Conservation (phyloP, 169 alveolate genomes). For the Theileria annulata region DNA sequence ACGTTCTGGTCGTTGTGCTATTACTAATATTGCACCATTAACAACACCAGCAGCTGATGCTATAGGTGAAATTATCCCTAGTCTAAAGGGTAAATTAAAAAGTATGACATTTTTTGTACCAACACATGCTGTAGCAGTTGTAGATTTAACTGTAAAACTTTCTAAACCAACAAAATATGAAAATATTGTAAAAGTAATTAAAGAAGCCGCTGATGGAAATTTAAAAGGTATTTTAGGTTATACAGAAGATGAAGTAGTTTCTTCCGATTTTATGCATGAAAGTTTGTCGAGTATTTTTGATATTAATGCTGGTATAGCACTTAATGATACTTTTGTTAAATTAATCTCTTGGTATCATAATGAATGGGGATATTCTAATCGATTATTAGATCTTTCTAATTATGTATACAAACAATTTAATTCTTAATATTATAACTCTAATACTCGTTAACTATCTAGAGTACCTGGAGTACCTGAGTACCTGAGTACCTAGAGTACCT, state of each 20-base stretch:
- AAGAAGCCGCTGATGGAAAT: conserved; percentile 91
- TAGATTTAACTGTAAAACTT: conserved; percentile 95
- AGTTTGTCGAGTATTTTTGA: conserved; percentile 94
- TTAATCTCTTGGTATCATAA: conserved; percentile 98
- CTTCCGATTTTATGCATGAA: conserved; percentile 94
- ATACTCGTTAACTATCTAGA: no score
- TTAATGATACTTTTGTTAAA: conserved; percentile 95
- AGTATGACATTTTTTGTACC: conserved; percentile 99
- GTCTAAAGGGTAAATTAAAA: conserved; percentile 96
- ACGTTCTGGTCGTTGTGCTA: conserved; percentile 99
- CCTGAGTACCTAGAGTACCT: no score
- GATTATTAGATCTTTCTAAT: conserved; percentile 92
- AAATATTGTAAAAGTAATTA: conserved; percentile 90
- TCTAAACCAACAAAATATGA: conserved; percentile 94
- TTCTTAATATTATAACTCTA: neutral
- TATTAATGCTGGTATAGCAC: conserved; percentile 95
- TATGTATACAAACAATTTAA: conserved; percentile 62
- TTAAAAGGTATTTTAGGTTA: conserved; percentile 93
- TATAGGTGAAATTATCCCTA: conserved; percentile 98
- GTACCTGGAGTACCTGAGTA: no score
- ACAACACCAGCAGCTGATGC: conserved; percentile 99
- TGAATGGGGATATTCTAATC: conserved; percentile 98
- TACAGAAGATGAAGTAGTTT: conserved; percentile 95
- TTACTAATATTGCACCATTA: conserved; percentile 97
- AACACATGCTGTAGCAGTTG: conserved; percentile 97